Evolutionary conservation across 202 grass and related monocot species (phyloP).

Genomic region (Zoysia matrella): DNA sequence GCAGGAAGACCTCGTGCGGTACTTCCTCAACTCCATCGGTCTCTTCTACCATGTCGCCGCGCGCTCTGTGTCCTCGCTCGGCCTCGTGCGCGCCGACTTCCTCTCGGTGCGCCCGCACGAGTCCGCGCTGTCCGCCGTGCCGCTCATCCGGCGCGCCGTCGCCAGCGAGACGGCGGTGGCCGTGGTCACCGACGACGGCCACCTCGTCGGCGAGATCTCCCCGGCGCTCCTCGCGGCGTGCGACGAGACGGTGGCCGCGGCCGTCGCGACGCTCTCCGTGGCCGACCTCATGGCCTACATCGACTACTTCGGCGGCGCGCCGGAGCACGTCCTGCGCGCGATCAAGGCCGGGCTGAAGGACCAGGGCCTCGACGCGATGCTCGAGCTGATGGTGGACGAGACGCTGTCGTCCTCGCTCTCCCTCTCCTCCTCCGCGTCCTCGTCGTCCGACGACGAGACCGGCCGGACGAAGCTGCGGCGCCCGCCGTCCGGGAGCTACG

Average conservation of each 20-base stretch:
- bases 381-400: conserved; percentile 74
- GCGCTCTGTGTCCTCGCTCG: conserved; percentile 67
- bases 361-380: conserved; percentile 64
- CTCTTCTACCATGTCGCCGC: conserved; percentile 70
- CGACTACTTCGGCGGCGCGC: conserved; percentile 64
- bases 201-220: conserved; percentile 77
- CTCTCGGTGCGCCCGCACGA: conserved; percentile 65
- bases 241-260: conserved; percentile 59
- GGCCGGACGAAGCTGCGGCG: conserved; percentile 38
- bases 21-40: conserved; percentile 84
- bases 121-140: conserved; percentile 59
- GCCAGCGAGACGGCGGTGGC: neutral
- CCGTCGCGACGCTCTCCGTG: conserved; percentile 71
- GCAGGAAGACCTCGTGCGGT: conserved; percentile 81
- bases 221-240: conserved; percentile 56
- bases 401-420: conserved; percentile 51
- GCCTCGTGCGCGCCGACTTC: conserved; percentile 62
- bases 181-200: conserved; percentile 59
- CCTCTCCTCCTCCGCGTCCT: conserved; percentile 51
- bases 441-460: conserved; percentile 65
- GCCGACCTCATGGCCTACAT: conserved; percentile 81
- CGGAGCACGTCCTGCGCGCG: conserved; percentile 56
- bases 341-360: conserved; percentile 65
- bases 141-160: conserved; percentile 63
- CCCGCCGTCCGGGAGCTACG: conserved; percentile 62